These are phyloP conservation scores for Sporobolomyces roseus DNA, from an alignment of 768 basidiomycete species.

Conservation along the genomic window DNA sequence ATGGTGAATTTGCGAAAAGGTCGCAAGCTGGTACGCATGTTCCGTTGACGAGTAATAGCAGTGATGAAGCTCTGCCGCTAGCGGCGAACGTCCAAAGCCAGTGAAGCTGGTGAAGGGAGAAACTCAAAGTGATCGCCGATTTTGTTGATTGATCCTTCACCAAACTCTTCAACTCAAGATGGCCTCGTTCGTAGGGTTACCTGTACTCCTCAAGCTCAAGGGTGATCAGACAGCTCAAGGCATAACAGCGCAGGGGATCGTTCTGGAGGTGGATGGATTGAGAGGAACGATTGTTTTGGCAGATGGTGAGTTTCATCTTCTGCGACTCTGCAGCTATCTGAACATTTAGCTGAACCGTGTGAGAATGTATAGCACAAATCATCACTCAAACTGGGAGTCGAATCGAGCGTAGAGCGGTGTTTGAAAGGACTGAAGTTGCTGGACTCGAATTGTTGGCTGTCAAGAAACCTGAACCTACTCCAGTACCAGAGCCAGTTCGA, in stretches of 20 bases:
- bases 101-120: no score
- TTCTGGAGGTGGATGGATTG: neutral
- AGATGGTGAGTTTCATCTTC: neutral
- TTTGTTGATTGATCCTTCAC: neutral
- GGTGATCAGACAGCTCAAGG: no score
- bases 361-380: neutral
- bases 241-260: conserved; percentile 3
- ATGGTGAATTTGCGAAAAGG: no score
- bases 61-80: no score
- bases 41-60: no score
- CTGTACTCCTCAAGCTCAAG: conserved; percentile 21
- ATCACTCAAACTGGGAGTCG: neutral
- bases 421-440: conserved; percentile 17
- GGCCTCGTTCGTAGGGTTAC: conserved; percentile 12
- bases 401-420: neutral
- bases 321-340: neutral
- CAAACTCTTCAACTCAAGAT: conserved; percentile 8
- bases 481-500: no score
- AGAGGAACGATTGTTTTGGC: neutral
- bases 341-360: no score
- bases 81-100: no score
- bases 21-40: no score
- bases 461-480: neutral
- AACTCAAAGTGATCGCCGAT: no score
- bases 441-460: conserved; percentile 28